Evolutionary conservation across 129 eudicot genomes (phyloP), one percentile per base, ranked within the genome.

Genomic region (Pittosporum tobira): DNA sequence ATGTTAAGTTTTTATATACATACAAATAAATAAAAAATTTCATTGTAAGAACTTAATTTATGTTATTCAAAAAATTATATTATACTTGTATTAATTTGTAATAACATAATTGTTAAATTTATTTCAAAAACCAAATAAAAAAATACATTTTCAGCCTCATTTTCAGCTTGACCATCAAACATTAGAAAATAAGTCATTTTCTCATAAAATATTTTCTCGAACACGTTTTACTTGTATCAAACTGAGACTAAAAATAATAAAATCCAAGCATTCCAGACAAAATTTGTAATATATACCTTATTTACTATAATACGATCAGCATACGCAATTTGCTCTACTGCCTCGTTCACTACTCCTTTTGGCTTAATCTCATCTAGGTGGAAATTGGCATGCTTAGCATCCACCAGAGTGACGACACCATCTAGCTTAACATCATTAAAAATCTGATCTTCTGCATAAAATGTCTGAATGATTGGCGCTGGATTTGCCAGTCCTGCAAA

Each of bases 341-440:
- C 99, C 82, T 91, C 99, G 22, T 91, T 91, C 51, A 91, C 99
- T n/a, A 91, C 82, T 40, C 99, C 99, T 71, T 87, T 63, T 36
- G 96, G 94, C 84, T 91, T 91, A 69, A 77, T 73, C 55, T 91
- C 96, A 60, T 91, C 88, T 56, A 91, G 65, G 79, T 81, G 99
- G 51, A 91, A 51, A 54, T 77, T 71, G 67, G 76, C 96, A 71
- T 87, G 96, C 48, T 91, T 91, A 37, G 96, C 94, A 72, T 91
- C 99, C 48, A 91, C 99, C 64, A 91, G 81, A 3, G 99, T 91
- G 67, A 91, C 96, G 31, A 91, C 99, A 70, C 99, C 99, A 73
- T 91, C 99, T 69, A 91, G 77, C 63, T 87, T 91, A 57, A 91
- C 99, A 69, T 83, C 94, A 54, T 91, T 79, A 55, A 86, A 91